Conservation (phyloP, 257 asterid species). For the Mentha longifolia region DNA sequence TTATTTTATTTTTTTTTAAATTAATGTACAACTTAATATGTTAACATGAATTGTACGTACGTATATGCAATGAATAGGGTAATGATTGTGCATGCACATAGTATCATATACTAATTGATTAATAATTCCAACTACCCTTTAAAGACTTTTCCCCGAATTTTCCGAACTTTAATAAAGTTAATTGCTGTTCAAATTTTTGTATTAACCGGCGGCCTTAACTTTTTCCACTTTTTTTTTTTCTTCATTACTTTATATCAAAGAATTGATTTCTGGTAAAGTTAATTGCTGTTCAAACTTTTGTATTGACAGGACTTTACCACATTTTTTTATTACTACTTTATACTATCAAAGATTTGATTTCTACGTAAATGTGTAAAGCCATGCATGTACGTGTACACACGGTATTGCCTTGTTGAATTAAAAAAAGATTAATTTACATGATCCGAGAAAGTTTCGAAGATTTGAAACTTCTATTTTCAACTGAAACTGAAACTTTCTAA, state of each 20-base stretch:
- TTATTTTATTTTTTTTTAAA: too few relatives aligned
- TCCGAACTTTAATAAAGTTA: neutral
- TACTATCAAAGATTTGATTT: neutral
- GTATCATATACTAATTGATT: too few relatives aligned
- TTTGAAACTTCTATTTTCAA: neutral
- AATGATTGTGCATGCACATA: too few relatives aligned
- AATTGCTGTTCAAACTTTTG: neutral
- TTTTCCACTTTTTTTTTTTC: too few relatives aligned
- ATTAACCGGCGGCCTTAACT: too few relatives aligned
- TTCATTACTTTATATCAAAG: too few relatives aligned
- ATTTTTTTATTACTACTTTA: neutral
- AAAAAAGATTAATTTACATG: neutral
- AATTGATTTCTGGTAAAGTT: too few relatives aligned
- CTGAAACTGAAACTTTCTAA: neutral
- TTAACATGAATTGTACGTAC: too few relatives aligned
- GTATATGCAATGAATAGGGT: too few relatives aligned
- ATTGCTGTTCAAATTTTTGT: neutral
- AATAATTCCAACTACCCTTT: neutral
- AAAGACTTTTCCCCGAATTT: neutral
- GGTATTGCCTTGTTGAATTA: neutral
- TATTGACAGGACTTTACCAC: neutral
- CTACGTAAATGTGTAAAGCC: neutral
- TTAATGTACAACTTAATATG: too few relatives aligned
- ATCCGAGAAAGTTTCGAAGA: neutral
- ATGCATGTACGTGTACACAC: conserved; percentile 5